Evolutionary conservation across 352 stramenopile genomes (phyloP), one percentile per base, ranked within the genome.

Genomic region (Globisporangium megalacanthum): DNA sequence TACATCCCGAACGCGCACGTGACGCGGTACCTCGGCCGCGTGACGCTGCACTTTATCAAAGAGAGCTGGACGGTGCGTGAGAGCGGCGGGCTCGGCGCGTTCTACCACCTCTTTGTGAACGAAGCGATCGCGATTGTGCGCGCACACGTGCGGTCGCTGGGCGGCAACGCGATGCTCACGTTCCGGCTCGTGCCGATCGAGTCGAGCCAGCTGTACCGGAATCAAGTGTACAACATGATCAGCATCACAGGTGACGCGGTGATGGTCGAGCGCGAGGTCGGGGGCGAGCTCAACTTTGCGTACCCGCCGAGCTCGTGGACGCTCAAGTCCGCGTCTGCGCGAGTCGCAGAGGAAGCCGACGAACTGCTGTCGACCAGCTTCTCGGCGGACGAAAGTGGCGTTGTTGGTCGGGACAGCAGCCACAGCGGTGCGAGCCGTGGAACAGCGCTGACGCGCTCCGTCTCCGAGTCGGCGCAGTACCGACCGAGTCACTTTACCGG

Each of bases 151-250:
- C 79, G 79, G 6, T 86, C 87, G 0, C 63, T 95, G 7, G 83
- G 84, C 29, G 85, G 85, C 15, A 96, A 96, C 53, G 87, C 82
- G 14, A 90, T 96, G 69, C 75, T 96, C 42, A 89, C 82, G 20
- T 96, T 93, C 58, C 84, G 83, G 7, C 70, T 96, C 17, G 79
- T 92, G 36, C 87, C 87, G 4, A 94, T 93, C 53, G 86, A 96
- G 64, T 94, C 85, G 9, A 94, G 83, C 45, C 83, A 92, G 47
- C 63, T 94, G 33, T 91, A 93, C 50, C 85, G 86, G 46, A 96
- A 96, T 62, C 86, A 94, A 63, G 84, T 94, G 54, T 96, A 96
- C 83, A 95, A 95, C 68, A 94, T 96, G 83, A 94, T 96, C 51
- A 94, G 82, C 56, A 89, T 96, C 63, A 95, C 83, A 2, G 87